These are phyloP conservation scores for Mortierella claussenii DNA, from an alignment of 192 early-diverging fungal species.

Conservation along the genomic window DNA sequence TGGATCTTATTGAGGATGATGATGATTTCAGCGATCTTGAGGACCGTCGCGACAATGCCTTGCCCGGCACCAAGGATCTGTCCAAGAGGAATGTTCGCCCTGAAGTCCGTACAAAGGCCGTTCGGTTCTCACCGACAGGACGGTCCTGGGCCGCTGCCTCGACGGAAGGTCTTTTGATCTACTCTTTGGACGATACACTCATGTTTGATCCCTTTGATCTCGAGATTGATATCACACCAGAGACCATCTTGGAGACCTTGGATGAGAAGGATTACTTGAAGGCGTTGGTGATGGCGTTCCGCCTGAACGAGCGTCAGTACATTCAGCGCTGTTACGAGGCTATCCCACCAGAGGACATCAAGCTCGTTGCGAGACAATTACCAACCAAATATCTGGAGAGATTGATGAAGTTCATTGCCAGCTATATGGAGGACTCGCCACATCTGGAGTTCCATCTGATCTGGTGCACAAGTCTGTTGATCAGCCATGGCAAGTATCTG, in stretches of 20 bases:
- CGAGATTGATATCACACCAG: constrained; percentile 96
- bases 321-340: constrained; percentile 82
- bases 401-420: constrained; percentile 85
- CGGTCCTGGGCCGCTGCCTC: constrained; percentile 95
- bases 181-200: constrained; percentile 92
- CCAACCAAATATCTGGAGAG: constrained; percentile 89
- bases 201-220: constrained; percentile 99
- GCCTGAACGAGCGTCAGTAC: constrained; percentile 87
- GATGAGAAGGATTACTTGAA: constrained; percentile 83
- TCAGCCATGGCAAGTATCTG: constrained; percentile 81
- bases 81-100: constrained; percentile 81
- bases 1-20: constrained; percentile 85
- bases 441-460: constrained; percentile 89
- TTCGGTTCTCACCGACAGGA: constrained; percentile 94
- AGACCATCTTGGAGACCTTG: constrained; percentile 80
- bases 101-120: constrained; percentile 84
- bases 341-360: constrained; percentile 81
- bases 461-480: constrained; percentile 83
- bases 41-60: constrained; percentile 78
- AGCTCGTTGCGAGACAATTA: constrained; percentile 80
- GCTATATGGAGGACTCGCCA: constrained; percentile 81
- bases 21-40: constrained; percentile 88
- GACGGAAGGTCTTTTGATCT: constrained; percentile 95
- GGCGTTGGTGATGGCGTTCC: constrained; percentile 92
- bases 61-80: constrained; percentile 94